Evolutionary conservation across 768 basidiomycete species (phyloP).

Genomic region (Pisolithus microcarpus): DNA sequence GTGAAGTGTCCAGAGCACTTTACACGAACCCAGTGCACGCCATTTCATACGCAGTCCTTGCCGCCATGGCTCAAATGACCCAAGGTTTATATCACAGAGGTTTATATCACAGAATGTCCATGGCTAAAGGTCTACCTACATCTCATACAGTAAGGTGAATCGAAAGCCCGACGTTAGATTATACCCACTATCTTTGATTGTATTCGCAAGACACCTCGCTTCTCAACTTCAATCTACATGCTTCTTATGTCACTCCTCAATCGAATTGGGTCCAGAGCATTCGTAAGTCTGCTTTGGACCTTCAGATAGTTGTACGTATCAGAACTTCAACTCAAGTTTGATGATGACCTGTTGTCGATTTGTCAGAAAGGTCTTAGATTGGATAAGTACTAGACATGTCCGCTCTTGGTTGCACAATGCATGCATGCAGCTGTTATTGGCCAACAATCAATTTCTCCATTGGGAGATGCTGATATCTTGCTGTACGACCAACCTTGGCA

Average conservation of each 20-base stretch:
- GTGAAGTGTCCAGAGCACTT: too few species aligned
- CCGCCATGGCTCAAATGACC: too few species aligned
- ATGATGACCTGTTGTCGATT: conserved; percentile 35
- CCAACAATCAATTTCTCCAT: conserved; percentile 65
- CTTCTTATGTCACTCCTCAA: conserved; percentile 58
- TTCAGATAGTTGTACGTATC: conserved; percentile 56
- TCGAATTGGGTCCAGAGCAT: conserved; percentile 36
- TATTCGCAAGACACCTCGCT: too few species aligned
- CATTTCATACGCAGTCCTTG: too few species aligned
- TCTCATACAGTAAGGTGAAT: too few species aligned
- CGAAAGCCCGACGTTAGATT: too few species aligned
- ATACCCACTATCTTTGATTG: too few species aligned
- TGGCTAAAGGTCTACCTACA: too few species aligned
- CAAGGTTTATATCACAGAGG: too few species aligned
- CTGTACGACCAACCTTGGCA: conserved; percentile 49
- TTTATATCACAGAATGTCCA: too few species aligned
- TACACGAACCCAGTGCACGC: too few species aligned
- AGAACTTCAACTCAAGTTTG: conserved; percentile 44
- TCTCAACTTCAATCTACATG: conserved; percentile 21
- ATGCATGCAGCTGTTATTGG: conserved; percentile 71
- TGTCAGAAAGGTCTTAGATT: background rate
- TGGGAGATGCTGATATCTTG: conserved; percentile 56
- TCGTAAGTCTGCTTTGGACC: conserved; percentile 42
- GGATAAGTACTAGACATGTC: too few species aligned
- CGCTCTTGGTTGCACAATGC: conserved; percentile 74